Evolutionary conservation across 2,329 filamentous ascomycete genomes (phyloP).

Genomic region (Mycogone perniciosa): DNA sequence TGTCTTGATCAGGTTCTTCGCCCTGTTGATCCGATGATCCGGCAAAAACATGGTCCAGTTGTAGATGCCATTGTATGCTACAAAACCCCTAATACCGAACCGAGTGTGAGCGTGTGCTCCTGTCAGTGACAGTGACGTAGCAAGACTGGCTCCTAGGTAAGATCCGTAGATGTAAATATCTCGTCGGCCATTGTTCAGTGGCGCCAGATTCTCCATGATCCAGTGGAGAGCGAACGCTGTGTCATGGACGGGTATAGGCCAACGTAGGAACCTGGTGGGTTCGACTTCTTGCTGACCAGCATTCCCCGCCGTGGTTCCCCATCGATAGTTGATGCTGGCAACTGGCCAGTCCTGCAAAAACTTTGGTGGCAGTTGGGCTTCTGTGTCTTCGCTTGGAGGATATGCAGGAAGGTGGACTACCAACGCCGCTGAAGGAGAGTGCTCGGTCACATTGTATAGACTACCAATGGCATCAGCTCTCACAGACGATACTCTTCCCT

Average conservation of each 20-base stretch:
- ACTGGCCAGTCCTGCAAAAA: conserved; percentile 40
- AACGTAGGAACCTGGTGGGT: conserved; percentile 28
- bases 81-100: conserved; percentile 46
- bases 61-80: conserved; percentile 55
- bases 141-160: conserved; percentile 52
- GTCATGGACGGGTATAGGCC: conserved; percentile 55
- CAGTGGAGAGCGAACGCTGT: conserved; percentile 47
- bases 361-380: conserved; percentile 27
- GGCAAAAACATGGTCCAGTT: conserved; percentile 58
- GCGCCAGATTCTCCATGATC: conserved; percentile 40
- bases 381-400: conserved; percentile 25
- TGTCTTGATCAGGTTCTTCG: conserved; percentile 8
- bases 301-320: conserved; percentile 29
- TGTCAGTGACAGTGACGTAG: conserved; percentile 51
- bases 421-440: conserved; percentile 37
- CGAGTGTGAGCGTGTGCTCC: conserved; percentile 39
- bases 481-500: not conserved
- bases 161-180: conserved; percentile 46
- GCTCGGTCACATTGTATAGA: conserved; percentile 40
- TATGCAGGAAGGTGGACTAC: conserved; percentile 51
- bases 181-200: conserved; percentile 29
- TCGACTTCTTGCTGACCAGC: conserved; percentile 6
- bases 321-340: conserved; percentile 55
- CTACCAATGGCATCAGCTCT: conserved; percentile 25
- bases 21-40: conserved; percentile 40